Evolutionary conservation across 2,329 filamentous ascomycete genomes (phyloP).

Genomic region (Ambrosiella xylebori): DNA sequence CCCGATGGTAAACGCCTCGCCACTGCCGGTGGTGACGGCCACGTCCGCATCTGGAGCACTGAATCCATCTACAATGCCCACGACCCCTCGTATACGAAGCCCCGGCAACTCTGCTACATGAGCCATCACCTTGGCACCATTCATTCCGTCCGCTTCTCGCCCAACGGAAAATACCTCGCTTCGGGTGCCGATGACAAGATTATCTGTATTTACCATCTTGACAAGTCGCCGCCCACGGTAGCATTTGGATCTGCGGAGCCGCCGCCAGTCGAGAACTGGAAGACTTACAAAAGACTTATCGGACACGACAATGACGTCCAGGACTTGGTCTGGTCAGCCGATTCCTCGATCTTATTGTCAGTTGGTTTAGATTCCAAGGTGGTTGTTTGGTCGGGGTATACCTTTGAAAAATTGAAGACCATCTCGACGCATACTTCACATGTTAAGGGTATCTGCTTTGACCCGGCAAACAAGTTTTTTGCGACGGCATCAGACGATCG

Average conservation of each 20-base stretch:
- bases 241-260: conserved; percentile 79
- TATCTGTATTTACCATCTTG: conserved; percentile 88
- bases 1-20: conserved; percentile 83
- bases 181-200: conserved; percentile 98
- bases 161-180: conserved; percentile 85
- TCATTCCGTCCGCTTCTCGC: conserved; percentile 90
- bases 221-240: conserved; percentile 61
- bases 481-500: conserved; percentile 94
- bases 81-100: conserved; percentile 53
- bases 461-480: conserved; percentile 98
- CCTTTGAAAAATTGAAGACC: conserved; percentile 94
- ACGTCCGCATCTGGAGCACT: conserved; percentile 94
- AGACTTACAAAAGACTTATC: conserved; percentile 79
- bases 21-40: conserved; percentile 90
- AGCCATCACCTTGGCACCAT: conserved; percentile 97
- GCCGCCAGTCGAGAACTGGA: conserved; percentile 93
- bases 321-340: conserved; percentile 90
- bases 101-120: conserved; percentile 91
- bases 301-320: conserved; percentile 98
- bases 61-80: conserved; percentile 76
- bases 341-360: conserved; percentile 88
- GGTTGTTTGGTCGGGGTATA: conserved; percentile 94
- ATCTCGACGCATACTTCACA: conserved; percentile 87
- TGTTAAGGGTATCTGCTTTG: conserved; percentile 96
- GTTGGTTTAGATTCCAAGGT: conserved; percentile 96